These are phyloP conservation scores for Colletotrichum karsti DNA, from an alignment of 2,329 filamentous ascomycete species.

Conservation along the genomic window DNA sequence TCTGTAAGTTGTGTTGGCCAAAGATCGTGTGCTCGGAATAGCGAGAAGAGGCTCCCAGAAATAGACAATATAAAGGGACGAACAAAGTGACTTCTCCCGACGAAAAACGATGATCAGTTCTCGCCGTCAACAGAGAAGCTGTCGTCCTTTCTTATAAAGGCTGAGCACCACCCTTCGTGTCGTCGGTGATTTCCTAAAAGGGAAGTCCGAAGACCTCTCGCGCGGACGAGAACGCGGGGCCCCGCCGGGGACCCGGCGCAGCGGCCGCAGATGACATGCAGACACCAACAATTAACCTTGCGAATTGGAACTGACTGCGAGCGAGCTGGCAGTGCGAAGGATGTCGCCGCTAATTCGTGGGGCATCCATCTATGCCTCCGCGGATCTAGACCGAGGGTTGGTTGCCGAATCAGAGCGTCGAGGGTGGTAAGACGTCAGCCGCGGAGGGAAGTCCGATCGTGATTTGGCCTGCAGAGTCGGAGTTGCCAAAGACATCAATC, in stretches of 20 bases:
- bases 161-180: neutral
- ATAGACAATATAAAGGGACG: too few relatives aligned
- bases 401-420: neutral
- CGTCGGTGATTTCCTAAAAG: neutral
- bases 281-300: too few relatives aligned
- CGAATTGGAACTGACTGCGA: too few relatives aligned
- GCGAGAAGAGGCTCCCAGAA: too few relatives aligned
- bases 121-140: neutral
- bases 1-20: too few relatives aligned
- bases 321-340: too few relatives aligned
- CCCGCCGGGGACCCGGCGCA: neutral
- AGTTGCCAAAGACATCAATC: too few relatives aligned
- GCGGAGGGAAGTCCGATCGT: neutral
- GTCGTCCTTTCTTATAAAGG: neutral
- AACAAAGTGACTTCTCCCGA: too few relatives aligned
- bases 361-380: neutral
- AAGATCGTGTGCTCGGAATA: too few relatives aligned
- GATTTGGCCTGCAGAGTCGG: too few relatives aligned
- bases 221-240: neutral
- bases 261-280: neutral
- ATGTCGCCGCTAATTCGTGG: too few relatives aligned
- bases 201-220: neutral
- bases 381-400: neutral
- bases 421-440: neutral
- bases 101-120: neutral